Evolutionary conservation across 225 moss, liverwort and hornwort species (phyloP).

Genomic region (Bryum argenteum): DNA sequence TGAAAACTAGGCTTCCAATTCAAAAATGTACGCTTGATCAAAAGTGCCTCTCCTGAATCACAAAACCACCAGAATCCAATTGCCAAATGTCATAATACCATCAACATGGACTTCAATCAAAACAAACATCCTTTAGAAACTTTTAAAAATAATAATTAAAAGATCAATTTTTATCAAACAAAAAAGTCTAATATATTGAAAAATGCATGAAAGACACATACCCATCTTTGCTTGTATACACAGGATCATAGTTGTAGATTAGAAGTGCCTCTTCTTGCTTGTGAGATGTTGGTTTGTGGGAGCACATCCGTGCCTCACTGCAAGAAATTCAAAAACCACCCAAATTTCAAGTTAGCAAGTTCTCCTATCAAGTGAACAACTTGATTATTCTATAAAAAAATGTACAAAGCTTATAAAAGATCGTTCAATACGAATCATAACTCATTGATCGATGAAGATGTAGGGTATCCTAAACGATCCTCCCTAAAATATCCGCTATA

Average conservation of each 20-base stretch:
- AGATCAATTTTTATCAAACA: too few species aligned
- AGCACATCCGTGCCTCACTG: conserved; percentile 87
- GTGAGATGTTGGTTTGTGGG: conserved; percentile 56
- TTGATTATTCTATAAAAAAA: background rate
- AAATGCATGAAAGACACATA: conserved; percentile 22
- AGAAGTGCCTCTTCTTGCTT: conserved; percentile 60
- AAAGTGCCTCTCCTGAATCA: conserved; percentile 39
- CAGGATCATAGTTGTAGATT: conserved; percentile 68
- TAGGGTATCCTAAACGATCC: too few species aligned
- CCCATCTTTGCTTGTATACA: conserved; percentile 68
- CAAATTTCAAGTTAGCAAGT: too few species aligned
- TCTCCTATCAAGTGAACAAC: background rate
- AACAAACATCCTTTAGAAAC: too few species aligned
- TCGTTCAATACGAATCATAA: too few species aligned
- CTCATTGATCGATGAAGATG: too few species aligned
- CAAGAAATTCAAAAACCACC: conserved; percentile 28
- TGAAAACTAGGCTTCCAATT: background rate
- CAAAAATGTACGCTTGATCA: conserved; percentile 55
- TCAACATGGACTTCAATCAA: too few species aligned
- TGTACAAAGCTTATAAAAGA: too few species aligned
- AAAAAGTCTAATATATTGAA: background rate
- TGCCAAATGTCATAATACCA: background rate
- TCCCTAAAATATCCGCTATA: too few species aligned
- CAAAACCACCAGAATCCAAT: background rate
- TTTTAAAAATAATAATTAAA: too few species aligned